A percentile compares a stretch with the other conserved stretches of the same genome.
Conservation (phyloP, 1,139 yeast species). For the Scheffersomyces lignicola region DNA sequence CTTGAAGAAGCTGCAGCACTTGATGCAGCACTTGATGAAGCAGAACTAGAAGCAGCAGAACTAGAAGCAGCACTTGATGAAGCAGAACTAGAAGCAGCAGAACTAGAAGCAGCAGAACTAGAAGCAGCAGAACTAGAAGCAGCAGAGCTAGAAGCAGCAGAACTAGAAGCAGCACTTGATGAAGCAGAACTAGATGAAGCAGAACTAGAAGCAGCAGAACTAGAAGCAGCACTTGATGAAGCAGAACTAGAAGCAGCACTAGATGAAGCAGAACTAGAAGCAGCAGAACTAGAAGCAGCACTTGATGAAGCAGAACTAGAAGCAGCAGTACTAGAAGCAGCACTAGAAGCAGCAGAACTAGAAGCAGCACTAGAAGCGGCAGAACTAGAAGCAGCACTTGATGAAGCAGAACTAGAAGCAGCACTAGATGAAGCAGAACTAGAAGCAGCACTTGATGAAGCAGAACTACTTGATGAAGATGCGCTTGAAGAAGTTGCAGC, state of each 20-base stretch:
- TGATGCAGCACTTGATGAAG: slow-evolving; percentile 6
- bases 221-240: slow-evolving; percentile 5
- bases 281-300: slow-evolving; percentile 4
- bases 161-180: slow-evolving; percentile 3
- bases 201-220: slow-evolving; percentile 7
- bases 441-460: slow-evolving; percentile 10
- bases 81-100: slow-evolving; percentile 2
- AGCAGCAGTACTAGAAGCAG: slow-evolving; percentile 18
- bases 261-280: no score
- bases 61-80: slow-evolving; percentile 2
- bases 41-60: slow-evolving; percentile 2
- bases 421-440: slow-evolving; percentile 5
- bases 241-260: slow-evolving; percentile 5
- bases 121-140: no score
- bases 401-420: slow-evolving; percentile 1
- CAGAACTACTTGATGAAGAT: slow-evolving; percentile 9
- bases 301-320: slow-evolving; percentile 13
- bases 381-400: slow-evolving; percentile 5
- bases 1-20: slow-evolving; percentile 10
- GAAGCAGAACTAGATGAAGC: slow-evolving; percentile 6
- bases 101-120: background rate
- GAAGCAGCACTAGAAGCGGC: slow-evolving; percentile 6
- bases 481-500: background rate
- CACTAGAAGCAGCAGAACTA: slow-evolving; percentile 9
- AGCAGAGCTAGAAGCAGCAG: slow-evolving; percentile 3